Evolutionary conservation across 257 asterid genomes (phyloP).

Genomic region (Leptodermis oblonga): DNA sequence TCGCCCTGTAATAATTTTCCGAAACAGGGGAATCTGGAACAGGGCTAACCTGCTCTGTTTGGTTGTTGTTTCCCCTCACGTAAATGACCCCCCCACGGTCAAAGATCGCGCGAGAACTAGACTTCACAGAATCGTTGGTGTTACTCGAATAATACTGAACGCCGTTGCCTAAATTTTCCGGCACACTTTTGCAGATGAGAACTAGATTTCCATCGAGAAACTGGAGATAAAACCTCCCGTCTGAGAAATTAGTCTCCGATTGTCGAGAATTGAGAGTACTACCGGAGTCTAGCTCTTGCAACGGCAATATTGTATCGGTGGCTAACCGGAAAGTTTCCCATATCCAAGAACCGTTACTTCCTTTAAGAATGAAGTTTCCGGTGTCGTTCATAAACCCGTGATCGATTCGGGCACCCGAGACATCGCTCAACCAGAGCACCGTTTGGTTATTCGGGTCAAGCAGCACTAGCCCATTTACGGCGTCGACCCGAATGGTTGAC

Average conservation of each 20-base stretch:
- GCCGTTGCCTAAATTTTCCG: slow-evolving; percentile 24
- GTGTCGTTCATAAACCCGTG: slow-evolving; percentile 38
- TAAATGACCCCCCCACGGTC: slow-evolving; percentile 23
- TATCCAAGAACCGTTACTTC: slow-evolving; percentile 10
- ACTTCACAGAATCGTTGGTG: slow-evolving; percentile 25
- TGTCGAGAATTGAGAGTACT: slow-evolving; percentile 12
- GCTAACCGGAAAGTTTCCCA: slow-evolving; percentile 56
- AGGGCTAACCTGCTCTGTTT: not conserved
- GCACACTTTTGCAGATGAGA: slow-evolving; percentile 26
- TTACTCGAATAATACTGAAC: slow-evolving; percentile 33
- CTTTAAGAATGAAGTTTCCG: slow-evolving; percentile 33
- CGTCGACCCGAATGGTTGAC: slow-evolving; percentile 28
- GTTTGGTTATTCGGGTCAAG: slow-evolving; percentile 17
- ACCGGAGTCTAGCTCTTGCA: slow-evolving; percentile 21
- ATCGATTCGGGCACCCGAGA: not conserved
- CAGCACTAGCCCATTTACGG: slow-evolving; percentile 26
- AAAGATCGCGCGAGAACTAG: slow-evolving; percentile 35
- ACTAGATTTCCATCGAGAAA: slow-evolving; percentile 40
- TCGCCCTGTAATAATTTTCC: slow-evolving; percentile 33
- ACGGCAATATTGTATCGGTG: slow-evolving; percentile 34
- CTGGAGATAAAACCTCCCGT: slow-evolving; percentile 43
- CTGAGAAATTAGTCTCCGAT: slow-evolving; percentile 25
- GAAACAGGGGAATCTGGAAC: slow-evolving; percentile 20
- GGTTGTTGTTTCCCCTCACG: slow-evolving; percentile 27
- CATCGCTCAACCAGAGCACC: slow-evolving; percentile 16